phyloP scores from a whole-genome alignment of 2,329 filamentous ascomycete genomes.

The Phoma sp. region DNA sequence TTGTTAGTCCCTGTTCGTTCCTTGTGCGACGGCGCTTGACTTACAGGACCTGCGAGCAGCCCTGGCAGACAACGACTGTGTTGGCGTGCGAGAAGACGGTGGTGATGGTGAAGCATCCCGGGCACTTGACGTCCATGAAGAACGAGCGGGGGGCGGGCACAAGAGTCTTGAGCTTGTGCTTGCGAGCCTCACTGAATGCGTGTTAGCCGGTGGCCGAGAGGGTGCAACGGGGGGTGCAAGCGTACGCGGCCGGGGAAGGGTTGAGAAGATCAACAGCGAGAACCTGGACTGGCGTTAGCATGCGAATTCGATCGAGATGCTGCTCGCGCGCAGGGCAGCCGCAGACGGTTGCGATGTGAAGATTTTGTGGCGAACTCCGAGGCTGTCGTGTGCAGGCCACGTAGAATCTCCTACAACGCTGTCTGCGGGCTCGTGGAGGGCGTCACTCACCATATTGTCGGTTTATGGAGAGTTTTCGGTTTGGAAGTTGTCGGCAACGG shows the following conservation, averaged over 20 bases:
- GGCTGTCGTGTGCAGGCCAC: conserved; percentile 43
- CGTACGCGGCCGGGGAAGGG: conserved; percentile 83
- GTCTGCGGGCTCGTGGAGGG: conserved; percentile 19
- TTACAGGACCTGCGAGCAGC: conserved; percentile 94
- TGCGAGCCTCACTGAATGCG: conserved; percentile 77
- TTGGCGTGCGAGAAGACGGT: conserved; percentile 99
- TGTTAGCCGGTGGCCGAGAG: conserved; percentile 35
- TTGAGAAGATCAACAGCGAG: conserved; percentile 99
- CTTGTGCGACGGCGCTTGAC: conserved; percentile 20
- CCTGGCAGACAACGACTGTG: conserved; percentile 99
- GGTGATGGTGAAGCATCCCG: conserved; percentile 99
- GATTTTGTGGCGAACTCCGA: conserved; percentile 38
- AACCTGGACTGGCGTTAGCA: conserved; percentile 69
- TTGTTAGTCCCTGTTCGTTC: conserved; percentile 32
- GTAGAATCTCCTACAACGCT: conserved; percentile 16
- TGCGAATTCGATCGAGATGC: conserved; percentile 19
- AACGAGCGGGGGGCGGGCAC: conserved; percentile 97
- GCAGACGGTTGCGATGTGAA: conserved; percentile 30
- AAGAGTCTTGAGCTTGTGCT: conserved; percentile 99
- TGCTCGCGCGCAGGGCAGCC: conserved; percentile 12
- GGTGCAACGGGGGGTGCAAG: conserved; percentile 19
- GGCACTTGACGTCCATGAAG: conserved; percentile 99
- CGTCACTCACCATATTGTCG: conserved; percentile 49
- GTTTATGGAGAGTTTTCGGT: conserved; percentile 42
- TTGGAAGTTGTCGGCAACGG: conserved; percentile 36